Percentiles rank a stretch among this genome's conserved stretches.
Conservation (phyloP, 2,329 filamentous ascomycete species). For the Cyphellophora europaea region DNA sequence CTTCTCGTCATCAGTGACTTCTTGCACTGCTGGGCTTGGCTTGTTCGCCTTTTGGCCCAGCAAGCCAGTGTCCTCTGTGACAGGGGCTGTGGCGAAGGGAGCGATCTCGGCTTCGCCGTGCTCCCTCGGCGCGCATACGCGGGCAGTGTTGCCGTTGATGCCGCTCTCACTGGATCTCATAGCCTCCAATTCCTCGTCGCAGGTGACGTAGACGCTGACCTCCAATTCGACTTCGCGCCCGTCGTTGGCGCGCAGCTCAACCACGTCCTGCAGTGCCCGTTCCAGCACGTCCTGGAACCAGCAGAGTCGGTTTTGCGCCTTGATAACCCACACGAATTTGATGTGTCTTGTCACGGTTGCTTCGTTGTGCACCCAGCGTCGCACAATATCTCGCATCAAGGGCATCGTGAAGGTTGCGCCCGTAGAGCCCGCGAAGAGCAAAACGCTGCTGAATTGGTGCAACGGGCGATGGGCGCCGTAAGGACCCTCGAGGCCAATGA, state of each 20-base stretch:
- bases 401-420: constrained; percentile 52
- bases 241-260: constrained; percentile 5
- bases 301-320: constrained; percentile 28
- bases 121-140: constrained; percentile 3
- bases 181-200: constrained; percentile 33
- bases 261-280: constrained; percentile 9
- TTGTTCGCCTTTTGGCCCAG: constrained; percentile 4
- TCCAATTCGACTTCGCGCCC: constrained; percentile 34
- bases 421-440: constrained; percentile 21
- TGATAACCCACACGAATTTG: constrained; percentile 43
- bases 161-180: too few relatives aligned
- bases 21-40: constrained; percentile 4
- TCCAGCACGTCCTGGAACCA: constrained; percentile 13
- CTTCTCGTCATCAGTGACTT: constrained; percentile 6
- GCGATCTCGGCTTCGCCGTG: constrained; percentile 6
- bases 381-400: constrained; percentile 39
- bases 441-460: constrained; percentile 22
- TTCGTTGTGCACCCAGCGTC: constrained; percentile 14
- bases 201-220: constrained; percentile 47
- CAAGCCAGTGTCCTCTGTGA: constrained; percentile 13
- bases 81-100: background rate
- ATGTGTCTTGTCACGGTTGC: constrained; percentile 8
- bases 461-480: constrained; percentile 26
- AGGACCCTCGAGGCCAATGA: constrained; percentile 20
- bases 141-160: too few relatives aligned